Evolutionary conservation across 176 grass and related monocot genomes (phyloP), one percentile per base, ranked within the genome.

Genomic region (Saccharum spontaneum): DNA sequence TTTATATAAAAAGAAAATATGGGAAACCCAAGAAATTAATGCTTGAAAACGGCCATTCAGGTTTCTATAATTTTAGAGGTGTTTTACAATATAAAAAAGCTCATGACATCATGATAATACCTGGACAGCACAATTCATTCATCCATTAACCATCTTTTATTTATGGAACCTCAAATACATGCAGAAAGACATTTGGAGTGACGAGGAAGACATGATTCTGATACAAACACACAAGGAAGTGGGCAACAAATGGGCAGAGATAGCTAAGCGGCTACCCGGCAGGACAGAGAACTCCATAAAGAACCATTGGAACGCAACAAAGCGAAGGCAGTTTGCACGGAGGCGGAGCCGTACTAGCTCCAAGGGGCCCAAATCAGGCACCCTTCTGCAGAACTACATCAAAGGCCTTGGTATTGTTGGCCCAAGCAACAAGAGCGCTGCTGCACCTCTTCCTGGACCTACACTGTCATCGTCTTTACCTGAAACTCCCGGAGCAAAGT

Each of bases 221-320:
- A 99, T 99, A 39, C 67, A 96, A 79, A 83, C 90, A 8, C 97
- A 99, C 73, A 91, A 80, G 44, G 93, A 99, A 66, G 86, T 99
- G 1, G 97, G 97, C 62, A 99, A 99, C 91, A 96, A 85, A 86
- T 99, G 97, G 97, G 91, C 91, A n/a, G 93, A 99, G 90, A 99
- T 99, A 61, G 88, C 97, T 3, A 99, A 99, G 72, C 78, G 82
- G 45, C 88, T 99, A 38, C 93, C 93, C 1, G 97, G 97, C 18
- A 89, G 97, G 67, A 99, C 97, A 15, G 93, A 99, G 31, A 99
- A 99, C 79, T 95, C 97, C 13, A 92, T 99, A 50, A 99, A 99
- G 65, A 99, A 99, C 23, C 97, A 96, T 3, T 96, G 97, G 97
- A 99, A 99, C 55, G 94, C 97, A 52, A 99, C 97, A 4, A 99